A percentile compares a stretch with the other conserved stretches of the same genome.
These are phyloP conservation scores for Lophiostoma macrostomum DNA, from an alignment of 495 filamentous ascomycete species.

Conservation along the genomic window DNA sequence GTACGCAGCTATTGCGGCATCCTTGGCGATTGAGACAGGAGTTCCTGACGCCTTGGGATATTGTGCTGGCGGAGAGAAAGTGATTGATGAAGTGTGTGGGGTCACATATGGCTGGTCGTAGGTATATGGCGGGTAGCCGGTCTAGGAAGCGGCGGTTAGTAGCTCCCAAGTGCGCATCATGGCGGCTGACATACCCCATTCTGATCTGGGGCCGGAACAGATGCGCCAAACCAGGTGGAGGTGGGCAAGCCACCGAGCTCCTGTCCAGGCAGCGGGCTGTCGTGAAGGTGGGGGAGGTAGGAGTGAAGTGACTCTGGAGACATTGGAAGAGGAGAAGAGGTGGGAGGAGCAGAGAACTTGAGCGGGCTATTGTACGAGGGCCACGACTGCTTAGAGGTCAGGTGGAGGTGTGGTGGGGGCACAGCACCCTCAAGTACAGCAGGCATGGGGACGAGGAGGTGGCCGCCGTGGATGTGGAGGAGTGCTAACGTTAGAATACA, in stretches of 20 bases:
- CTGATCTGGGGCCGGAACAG: slow-evolving; percentile 27
- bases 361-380: slow-evolving; percentile 6
- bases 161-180: not conserved
- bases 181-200: slow-evolving; percentile 27
- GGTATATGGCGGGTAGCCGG: slow-evolving; percentile 15
- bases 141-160: slow-evolving; percentile 11
- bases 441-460: slow-evolving; percentile 22
- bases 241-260: slow-evolving; percentile 21
- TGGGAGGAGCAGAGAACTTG: slow-evolving; percentile 10
- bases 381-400: slow-evolving; percentile 27
- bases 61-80: slow-evolving; percentile 26
- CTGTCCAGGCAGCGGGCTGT: slow-evolving; percentile 22
- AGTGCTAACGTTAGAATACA: too few relatives aligned
- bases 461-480: slow-evolving; percentile 3
- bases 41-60: slow-evolving; percentile 11
- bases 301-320: slow-evolving; percentile 22
- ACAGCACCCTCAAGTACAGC: slow-evolving; percentile 32
- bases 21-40: slow-evolving; percentile 12
- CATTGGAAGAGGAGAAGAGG: slow-evolving; percentile 28
- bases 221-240: slow-evolving; percentile 26
- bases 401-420: slow-evolving; percentile 32
- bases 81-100: slow-evolving; percentile 28
- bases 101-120: slow-evolving; percentile 33
- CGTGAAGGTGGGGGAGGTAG: slow-evolving; percentile 30
- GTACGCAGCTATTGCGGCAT: slow-evolving; percentile 18